These are phyloP conservation scores for Scalesia atractyloides DNA, from an alignment of 129 eudicot species.

Conservation along the genomic window DNA sequence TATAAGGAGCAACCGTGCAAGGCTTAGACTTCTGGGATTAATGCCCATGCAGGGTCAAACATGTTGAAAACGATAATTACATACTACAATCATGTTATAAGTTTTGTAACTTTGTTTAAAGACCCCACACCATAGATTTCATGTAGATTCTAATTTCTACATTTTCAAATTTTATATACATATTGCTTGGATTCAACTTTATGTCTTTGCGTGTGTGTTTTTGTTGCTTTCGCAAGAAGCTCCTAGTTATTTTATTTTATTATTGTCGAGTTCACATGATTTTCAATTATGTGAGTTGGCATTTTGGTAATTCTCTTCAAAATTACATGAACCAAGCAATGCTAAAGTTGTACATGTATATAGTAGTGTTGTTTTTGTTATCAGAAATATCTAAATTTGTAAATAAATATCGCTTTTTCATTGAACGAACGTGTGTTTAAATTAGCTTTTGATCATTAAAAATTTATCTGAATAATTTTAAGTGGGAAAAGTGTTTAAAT, in stretches of 20 bases:
- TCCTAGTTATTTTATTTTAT: neutral
- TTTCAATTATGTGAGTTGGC: constrained; percentile 8
- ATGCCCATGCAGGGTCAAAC: neutral
- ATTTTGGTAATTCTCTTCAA: neutral
- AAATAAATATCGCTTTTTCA: too few species aligned
- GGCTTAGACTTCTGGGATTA: neutral
- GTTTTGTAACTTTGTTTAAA: constrained; percentile 7
- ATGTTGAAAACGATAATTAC: neutral
- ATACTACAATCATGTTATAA: constrained; percentile 10
- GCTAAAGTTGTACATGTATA: neutral
- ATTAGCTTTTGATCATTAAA: too few species aligned
- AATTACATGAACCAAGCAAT: neutral
- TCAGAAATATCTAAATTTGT: too few species aligned
- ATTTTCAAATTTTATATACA: neutral
- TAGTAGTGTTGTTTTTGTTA: neutral
- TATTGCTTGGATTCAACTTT: neutral
- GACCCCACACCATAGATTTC: constrained; percentile 23
- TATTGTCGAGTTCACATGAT: constrained; percentile 3
- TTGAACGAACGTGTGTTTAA: too few species aligned
- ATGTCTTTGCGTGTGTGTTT: neutral
- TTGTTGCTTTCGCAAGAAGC: constrained; percentile 1
- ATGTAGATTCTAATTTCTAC: constrained; percentile 3
- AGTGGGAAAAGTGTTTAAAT: too few species aligned
- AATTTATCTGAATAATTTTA: too few species aligned
- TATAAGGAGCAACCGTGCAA: neutral